Evolutionary conservation across 805 yeast species (phyloP).

Genomic region (Yamadazyma paraphyllophila): DNA sequence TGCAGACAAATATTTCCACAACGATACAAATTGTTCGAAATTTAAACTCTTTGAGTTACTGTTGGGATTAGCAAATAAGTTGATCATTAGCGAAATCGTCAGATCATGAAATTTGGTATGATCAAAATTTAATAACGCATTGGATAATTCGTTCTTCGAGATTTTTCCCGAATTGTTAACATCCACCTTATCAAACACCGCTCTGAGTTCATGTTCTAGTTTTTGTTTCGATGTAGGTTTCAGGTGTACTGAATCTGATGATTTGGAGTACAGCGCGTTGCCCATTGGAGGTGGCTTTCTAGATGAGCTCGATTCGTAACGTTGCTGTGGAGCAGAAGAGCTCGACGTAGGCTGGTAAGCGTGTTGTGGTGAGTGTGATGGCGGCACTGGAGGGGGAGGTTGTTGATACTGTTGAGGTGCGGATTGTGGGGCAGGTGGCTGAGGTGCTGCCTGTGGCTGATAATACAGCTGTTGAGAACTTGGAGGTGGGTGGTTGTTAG

Average conservation of each 20-base stretch:
- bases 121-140: slow-evolving; percentile 62
- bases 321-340: slow-evolving; percentile 8
- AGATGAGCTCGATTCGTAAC: slow-evolving; percentile 11
- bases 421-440: neutral
- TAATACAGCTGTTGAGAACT: slow-evolving; percentile 11
- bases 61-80: slow-evolving; percentile 48
- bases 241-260: slow-evolving; percentile 10
- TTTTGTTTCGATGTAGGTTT: slow-evolving; percentile 32
- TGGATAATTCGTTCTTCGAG: slow-evolving; percentile 55
- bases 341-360: slow-evolving; percentile 4
- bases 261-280: neutral
- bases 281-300: slow-evolving; percentile 12
- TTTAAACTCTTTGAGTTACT: slow-evolving; percentile 22
- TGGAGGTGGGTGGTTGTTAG: slow-evolving; percentile 1
- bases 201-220: slow-evolving; percentile 47
- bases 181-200: slow-evolving; percentile 56
- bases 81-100: slow-evolving; percentile 61
- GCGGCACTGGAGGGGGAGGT: neutral
- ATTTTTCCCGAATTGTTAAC: slow-evolving; percentile 52
- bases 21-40: slow-evolving; percentile 61
- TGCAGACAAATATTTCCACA: slow-evolving; percentile 67
- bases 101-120: slow-evolving; percentile 59
- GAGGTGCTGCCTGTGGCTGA: slow-evolving; percentile 9
- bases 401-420: slow-evolving; percentile 14
- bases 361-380: slow-evolving; percentile 1